Evolutionary conservation across 306 rosid genomes (phyloP).

Genomic region (Trichosanthes truncata): DNA sequence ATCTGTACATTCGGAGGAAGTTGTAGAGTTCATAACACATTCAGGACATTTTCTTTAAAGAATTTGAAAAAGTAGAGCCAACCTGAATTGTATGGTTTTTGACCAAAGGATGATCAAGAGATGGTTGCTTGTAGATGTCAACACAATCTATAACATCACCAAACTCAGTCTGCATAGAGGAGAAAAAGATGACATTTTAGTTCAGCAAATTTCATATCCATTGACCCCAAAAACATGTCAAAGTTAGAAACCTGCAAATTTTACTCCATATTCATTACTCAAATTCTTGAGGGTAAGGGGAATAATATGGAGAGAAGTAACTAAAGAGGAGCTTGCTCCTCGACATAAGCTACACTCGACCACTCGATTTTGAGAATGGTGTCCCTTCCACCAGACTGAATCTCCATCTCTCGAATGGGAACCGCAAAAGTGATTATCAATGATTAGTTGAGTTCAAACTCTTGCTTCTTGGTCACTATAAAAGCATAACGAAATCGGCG

Average conservation of each 20-base stretch:
- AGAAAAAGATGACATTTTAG: neutral
- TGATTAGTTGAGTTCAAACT: neutral
- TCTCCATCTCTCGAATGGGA: neutral
- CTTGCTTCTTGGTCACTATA: neutral
- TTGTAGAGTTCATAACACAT: neutral
- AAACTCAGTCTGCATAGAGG: slow-evolving; percentile 5
- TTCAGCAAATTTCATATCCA: neutral
- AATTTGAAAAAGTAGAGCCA: neutral
- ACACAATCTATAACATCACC: slow-evolving; percentile 18
- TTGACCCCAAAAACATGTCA: neutral
- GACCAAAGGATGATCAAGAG: slow-evolving; percentile 21
- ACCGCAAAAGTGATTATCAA: neutral
- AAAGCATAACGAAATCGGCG: neutral
- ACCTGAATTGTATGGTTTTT: slow-evolving; percentile 27
- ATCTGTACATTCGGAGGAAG: neutral
- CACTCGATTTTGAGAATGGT: neutral
- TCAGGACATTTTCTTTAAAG: neutral
- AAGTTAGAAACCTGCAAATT: neutral
- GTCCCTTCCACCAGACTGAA: neutral
- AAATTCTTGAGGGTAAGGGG: neutral
- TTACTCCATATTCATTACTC: neutral
- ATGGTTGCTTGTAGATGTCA: slow-evolving; percentile 23
- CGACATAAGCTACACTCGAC: neutral
- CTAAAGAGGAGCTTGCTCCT: neutral
- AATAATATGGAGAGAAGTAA: neutral